Percentiles rank a stretch among this genome's conserved stretches.
These are phyloP conservation scores for Moesziomyces aphidis DNA, from an alignment of 1,284 basidiomycete genomes.

Conservation along the genomic window DNA sequence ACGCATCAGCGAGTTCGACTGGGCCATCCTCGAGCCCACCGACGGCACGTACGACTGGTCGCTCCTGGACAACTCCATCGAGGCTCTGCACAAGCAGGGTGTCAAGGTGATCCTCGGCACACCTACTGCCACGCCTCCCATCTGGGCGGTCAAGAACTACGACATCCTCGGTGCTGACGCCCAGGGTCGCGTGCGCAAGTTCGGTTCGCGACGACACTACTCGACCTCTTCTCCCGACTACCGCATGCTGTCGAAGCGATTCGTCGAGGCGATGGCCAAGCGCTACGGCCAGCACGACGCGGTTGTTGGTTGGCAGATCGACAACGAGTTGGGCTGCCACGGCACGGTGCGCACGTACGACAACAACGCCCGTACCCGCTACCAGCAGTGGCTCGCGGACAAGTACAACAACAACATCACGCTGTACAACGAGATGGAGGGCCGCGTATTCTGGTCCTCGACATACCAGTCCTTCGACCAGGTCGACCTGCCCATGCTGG, in stretches of 20 bases:
- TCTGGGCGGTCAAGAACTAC: constrained; percentile 50
- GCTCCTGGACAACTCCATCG: constrained; percentile 39
- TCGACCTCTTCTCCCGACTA: constrained; percentile 42
- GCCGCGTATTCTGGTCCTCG: constrained; percentile 48
- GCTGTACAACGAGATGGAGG: constrained; percentile 45
- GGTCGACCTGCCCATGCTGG: constrained; percentile 40
- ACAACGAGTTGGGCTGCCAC: constrained; percentile 52
- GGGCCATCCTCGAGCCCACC: constrained; percentile 49
- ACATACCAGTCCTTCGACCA: constrained; percentile 46
- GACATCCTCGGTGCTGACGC: constrained; percentile 48
- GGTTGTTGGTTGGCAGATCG: constrained; percentile 47
- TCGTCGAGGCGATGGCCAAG: constrained; percentile 39
- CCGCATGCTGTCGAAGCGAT: constrained; percentile 42
- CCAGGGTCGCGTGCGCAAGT: constrained; percentile 27
- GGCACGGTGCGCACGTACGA: constrained; percentile 41
- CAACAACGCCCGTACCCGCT: constrained; percentile 33
- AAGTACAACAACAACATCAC: constrained; percentile 51
- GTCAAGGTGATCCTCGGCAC: constrained; percentile 56
- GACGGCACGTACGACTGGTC: constrained; percentile 48
- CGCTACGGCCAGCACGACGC: constrained; percentile 39
- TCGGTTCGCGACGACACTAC: constrained; percentile 48
- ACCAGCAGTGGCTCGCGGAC: constrained; percentile 41
- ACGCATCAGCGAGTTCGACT: constrained; percentile 53
- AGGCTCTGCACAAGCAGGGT: constrained; percentile 30
- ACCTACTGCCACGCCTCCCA: constrained; percentile 47